Conservation (phyloP, 225 moss, liverwort and hornwort genomes). For the Neckera pumila region DNA sequence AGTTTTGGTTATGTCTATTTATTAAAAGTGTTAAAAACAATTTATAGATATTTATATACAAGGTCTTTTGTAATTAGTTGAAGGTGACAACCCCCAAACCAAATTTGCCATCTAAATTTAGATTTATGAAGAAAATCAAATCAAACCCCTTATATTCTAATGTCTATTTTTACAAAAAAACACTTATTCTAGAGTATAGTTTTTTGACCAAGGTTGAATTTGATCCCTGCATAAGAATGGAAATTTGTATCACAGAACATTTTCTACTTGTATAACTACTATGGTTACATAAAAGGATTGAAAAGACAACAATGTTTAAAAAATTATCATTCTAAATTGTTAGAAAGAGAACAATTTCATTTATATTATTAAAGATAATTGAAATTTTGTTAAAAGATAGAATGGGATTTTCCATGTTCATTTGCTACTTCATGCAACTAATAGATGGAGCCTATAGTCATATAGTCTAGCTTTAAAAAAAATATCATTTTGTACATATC, state of each 20-base stretch:
- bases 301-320: too few relatives aligned
- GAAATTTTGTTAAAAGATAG: background rate
- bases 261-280: too few relatives aligned
- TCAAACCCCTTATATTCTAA: fast-evolving
- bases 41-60: background rate
- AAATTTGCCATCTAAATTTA: background rate
- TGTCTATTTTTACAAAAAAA: background rate
- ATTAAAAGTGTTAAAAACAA: background rate
- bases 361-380: background rate
- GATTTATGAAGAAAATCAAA: background rate
- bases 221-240: fast-evolving
- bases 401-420: background rate
- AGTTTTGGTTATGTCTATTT: background rate
- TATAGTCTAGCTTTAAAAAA: too few relatives aligned
- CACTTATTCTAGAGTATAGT: fast-evolving
- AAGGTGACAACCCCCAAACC: fast-evolving
- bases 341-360: background rate
- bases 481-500: background rate
- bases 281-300: background rate
- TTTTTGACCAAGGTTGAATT: background rate
- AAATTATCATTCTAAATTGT: background rate
- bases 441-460: background rate
- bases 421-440: background rate
- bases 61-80: background rate
- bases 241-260: fast-evolving